phyloP scores from a whole-genome alignment of 192 early-diverging fungal genomes.

The Pilobolus umbonatus region DNA sequence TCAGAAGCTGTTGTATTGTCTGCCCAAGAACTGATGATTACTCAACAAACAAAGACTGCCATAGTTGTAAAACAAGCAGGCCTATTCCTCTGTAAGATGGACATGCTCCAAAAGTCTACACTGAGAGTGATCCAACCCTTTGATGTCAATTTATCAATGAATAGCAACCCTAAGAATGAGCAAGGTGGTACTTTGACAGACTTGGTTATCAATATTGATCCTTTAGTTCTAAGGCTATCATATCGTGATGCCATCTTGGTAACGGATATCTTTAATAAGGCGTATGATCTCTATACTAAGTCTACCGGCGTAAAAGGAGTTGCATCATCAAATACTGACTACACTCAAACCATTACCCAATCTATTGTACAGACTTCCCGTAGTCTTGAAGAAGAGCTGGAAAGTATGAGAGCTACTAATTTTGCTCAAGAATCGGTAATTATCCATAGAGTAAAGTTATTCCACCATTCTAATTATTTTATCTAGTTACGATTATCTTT shows the following conservation, averaged over 20 bases:
- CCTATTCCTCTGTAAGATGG: slow-evolving; percentile 89
- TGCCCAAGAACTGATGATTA: slow-evolving; percentile 72
- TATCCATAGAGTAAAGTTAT: not conserved
- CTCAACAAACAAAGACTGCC: slow-evolving; percentile 73
- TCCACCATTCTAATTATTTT: not conserved
- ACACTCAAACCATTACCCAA: not conserved
- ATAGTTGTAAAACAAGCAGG: slow-evolving; percentile 77
- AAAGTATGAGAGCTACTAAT: not conserved
- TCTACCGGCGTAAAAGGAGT: not conserved
- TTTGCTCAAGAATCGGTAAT: slow-evolving; percentile 25
- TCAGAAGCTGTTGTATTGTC: slow-evolving; percentile 91
- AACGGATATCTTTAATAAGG: slow-evolving; percentile 75
- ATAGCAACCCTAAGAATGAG: slow-evolving; percentile 34
- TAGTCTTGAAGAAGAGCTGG: too few species aligned
- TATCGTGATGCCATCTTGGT: slow-evolving; percentile 83
- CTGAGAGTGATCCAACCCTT: slow-evolving; percentile 90
- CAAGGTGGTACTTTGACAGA: slow-evolving; percentile 11
- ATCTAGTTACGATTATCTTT: slow-evolving; percentile 55
- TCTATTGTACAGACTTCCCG: too few species aligned
- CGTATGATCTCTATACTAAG: slow-evolving; percentile 56
- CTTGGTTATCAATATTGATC: slow-evolving; percentile 61
- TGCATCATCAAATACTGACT: not conserved
- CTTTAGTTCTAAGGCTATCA: slow-evolving; percentile 77
- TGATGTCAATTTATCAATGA: slow-evolving; percentile 73
- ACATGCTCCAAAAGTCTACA: slow-evolving; percentile 70